Base-by-base conservation (phyloP, 352 stramenopile species). In the Elongisporangium anandrum region DNA sequence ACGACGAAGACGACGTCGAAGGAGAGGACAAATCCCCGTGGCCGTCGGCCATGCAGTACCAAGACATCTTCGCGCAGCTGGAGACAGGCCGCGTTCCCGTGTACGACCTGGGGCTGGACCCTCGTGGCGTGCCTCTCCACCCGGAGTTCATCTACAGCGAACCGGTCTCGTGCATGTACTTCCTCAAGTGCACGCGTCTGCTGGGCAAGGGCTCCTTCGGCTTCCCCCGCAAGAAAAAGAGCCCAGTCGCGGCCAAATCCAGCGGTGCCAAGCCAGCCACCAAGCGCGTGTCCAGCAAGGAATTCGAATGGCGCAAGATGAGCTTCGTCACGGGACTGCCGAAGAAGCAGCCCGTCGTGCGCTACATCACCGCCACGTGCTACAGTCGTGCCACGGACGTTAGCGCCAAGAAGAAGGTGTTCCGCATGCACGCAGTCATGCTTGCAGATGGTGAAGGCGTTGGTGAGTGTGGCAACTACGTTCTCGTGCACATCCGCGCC, bases 241-340 rank as follows among this genome's bases (percentile, higher is more conserved):
- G 59, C 4, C 54, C 67, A 4, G 62, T 26, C 21, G 34, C 60
- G 53, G 34, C 63, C 21, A 70, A 59, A 24, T 66, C 66, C 54
- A 61, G 54, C 26, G 64, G 29, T 52, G 77, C 72, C 21, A 77
- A 67, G 39, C 54, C 38, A 5, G 38, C 39, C 9, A 26, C 20
- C 3, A 69, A 66, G 61, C 56, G 50, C 17, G 55, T 58, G 51
- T 70, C 64, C 53, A 87, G 73, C 66, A 90, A 88, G 61, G 79
- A 90, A 57, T 90, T 87, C 63, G 79, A 88, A 57, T 91, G 81
- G 81, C 79, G 81, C 59, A 91, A 91, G 56, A 91, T 89, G 81
- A 88, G 77, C 64, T 91, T 91, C 56, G 79, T 91, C 45, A 91
- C 81, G n/a, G 81, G 74, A 0, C 55, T 91, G 49, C 79, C 81